Evolutionary conservation across 176 grass and related monocot species (phyloP).

Genomic region (Carex parvula): DNA sequence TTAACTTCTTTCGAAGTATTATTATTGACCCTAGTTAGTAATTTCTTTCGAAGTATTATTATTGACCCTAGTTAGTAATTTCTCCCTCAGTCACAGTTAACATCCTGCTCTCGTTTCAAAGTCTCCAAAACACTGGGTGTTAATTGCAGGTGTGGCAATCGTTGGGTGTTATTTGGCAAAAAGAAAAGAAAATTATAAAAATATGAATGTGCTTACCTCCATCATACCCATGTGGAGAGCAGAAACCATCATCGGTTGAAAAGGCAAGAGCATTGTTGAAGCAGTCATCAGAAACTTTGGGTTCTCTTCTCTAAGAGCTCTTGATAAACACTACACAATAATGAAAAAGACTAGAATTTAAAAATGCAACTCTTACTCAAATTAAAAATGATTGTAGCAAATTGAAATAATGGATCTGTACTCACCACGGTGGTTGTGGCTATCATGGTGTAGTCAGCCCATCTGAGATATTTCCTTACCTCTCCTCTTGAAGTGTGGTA

Average conservation of each 20-base stretch:
- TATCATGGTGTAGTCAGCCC: constrained; percentile 98
- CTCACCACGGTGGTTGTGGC: constrained; percentile 79
- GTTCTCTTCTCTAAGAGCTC: constrained; percentile 72
- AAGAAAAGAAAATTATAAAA: not conserved
- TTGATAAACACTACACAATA: constrained; percentile 70
- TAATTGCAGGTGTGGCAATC: not conserved
- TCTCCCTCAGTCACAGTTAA: not conserved
- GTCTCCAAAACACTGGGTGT: not conserved
- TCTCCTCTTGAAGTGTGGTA: constrained; percentile 80
- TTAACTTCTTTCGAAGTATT: not conserved
- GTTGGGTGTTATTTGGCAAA: not conserved
- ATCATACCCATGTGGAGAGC: constrained; percentile 88
- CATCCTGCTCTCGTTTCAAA: not conserved
- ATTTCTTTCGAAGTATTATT: not conserved
- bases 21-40: no score
- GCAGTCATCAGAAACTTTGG: constrained; percentile 84
- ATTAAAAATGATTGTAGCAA: not conserved
- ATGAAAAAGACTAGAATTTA: not conserved
- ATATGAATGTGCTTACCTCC: constrained; percentile 60
- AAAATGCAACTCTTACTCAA: not conserved
- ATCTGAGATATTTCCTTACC: constrained; percentile 77
- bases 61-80: not conserved
- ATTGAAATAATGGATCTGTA: not conserved
- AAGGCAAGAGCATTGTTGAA: constrained; percentile 81
- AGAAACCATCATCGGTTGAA: constrained; percentile 92